Percentiles rank a stretch among this genome's conserved stretches.
Conservation (phyloP, 2,329 filamentous ascomycete species). For the Ceratocystiopsis sp. region DNA sequence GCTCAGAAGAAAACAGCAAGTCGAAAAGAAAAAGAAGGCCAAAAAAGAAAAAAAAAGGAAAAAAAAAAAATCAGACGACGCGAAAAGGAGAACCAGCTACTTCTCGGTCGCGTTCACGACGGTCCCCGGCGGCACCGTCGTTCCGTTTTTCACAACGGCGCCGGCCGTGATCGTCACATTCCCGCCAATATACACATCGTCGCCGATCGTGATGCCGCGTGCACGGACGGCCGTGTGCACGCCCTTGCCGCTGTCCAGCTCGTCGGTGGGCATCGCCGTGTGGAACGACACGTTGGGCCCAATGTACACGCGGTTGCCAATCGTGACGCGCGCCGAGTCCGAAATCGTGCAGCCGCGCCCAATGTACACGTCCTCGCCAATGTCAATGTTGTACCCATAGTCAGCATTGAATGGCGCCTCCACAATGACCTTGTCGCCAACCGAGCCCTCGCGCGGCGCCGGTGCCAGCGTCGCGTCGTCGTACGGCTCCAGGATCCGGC, state of each 20-base stretch:
- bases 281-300: constrained; percentile 79
- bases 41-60: constrained; percentile 1
- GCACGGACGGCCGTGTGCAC: constrained; percentile 56
- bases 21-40: background rate
- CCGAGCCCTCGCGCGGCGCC: constrained; percentile 37
- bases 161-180: constrained; percentile 64
- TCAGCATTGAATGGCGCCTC: constrained; percentile 85
- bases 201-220: constrained; percentile 58
- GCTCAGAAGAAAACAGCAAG: background rate
- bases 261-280: constrained; percentile 54
- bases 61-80: constrained; percentile 2
- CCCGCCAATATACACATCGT: constrained; percentile 71
- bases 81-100: background rate
- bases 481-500: constrained; percentile 50
- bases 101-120: too few species aligned
- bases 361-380: constrained; percentile 73
- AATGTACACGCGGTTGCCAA: constrained; percentile 62
- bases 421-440: constrained; percentile 62
- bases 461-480: constrained; percentile 38
- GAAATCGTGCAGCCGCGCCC: constrained; percentile 71
- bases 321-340: constrained; percentile 68
- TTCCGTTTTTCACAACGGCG: constrained; percentile 62
- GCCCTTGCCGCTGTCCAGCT: constrained; percentile 57
- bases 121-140: constrained; percentile 32
- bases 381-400: constrained; percentile 86